Base-by-base conservation (phyloP, 495 filamentous ascomycete genomes). In the Corynascus novoguineensis region DNA sequence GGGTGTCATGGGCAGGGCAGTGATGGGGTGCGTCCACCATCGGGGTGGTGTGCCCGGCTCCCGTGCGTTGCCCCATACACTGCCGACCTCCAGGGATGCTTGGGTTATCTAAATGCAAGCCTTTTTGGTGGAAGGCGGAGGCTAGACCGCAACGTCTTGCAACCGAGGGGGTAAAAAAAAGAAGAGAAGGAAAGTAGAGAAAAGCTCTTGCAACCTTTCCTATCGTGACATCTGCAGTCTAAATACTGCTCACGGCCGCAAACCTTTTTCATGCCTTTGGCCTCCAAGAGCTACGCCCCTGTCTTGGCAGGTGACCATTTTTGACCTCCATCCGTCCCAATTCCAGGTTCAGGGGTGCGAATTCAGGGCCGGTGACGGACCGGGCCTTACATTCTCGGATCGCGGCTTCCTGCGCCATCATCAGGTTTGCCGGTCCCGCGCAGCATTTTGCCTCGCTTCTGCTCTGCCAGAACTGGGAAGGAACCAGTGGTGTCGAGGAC, bases 191-290 rank as follows among this genome's bases (percentile, higher is more conserved):
- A n/a, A n/a, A n/a, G 48, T 9, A 41, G 17, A 56, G 53, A 57
- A 62, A 25, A 53, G 60, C 59, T 64, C 57, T 62, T 44, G 55
- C 46, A 6, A 6, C 21, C 51, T 53, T 17, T n/a, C n/a, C n/a
- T n/a, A n/a, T 54, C 27, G 62, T 64, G 59, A 57, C 59, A 64
- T 61, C 61, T 53, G 56, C 61, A 62, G 50, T 38, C 49, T 57
- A 50, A 60, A 35, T 31, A 29, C 25, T n/a, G n/a, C n/a, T n/a
- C n/a, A n/a, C n/a, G n/a, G n/a, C 29, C 24, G 25, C 38, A 17
- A 34, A 24, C 15, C 14, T 4, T 24, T 11, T 44, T 14, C 34
- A 10, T 0, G n/a, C 1, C 32, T 31, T 15, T 38, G 5, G 2
- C 14, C 27, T 29, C 4, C 46, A 19, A 8, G 22, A 47, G 22